Conservation (phyloP, 768 basidiomycete genomes). For the Naganishia vishniacii region DNA sequence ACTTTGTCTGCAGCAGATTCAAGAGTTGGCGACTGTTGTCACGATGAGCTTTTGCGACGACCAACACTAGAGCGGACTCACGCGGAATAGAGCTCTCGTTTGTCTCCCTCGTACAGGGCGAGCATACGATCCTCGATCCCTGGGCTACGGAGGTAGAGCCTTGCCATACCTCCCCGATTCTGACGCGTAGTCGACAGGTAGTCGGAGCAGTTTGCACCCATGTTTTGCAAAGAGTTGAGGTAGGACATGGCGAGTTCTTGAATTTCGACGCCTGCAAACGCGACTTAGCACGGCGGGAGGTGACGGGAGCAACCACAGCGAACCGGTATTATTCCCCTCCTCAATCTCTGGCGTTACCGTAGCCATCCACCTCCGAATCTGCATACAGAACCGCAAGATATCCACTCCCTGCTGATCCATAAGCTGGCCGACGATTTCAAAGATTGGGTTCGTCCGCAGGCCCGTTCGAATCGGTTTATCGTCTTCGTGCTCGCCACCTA, state of each 20-base stretch:
- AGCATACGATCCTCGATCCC: constrained; percentile 24
- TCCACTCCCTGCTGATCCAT: constrained; percentile 22
- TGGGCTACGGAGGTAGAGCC: constrained; percentile 14
- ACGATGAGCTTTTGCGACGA: neutral
- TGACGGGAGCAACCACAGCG: neutral
- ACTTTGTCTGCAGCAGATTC: constrained; percentile 22
- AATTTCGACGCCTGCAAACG: constrained; percentile 22
- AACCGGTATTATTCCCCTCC: constrained; percentile 28
- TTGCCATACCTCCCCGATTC: constrained; percentile 15
- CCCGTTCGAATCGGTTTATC: constrained; percentile 23
- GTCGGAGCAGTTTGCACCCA: constrained; percentile 22
- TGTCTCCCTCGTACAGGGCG: constrained; percentile 21
- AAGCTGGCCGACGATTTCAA: constrained; percentile 5
- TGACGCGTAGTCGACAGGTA: constrained; percentile 16
- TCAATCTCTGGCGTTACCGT: constrained; percentile 24
- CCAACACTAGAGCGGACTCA: neutral
- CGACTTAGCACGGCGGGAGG: too few relatives aligned
- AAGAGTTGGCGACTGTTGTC: constrained; percentile 11
- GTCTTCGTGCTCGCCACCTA: constrained; percentile 11
- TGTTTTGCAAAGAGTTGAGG: constrained; percentile 24
- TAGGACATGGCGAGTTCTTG: constrained; percentile 21
- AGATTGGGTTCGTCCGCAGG: constrained; percentile 18
- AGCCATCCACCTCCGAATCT: constrained; percentile 18
- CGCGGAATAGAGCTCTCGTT: constrained; percentile 17
- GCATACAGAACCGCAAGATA: constrained; percentile 19